A percentile compares a stretch with the other conserved stretches of the same genome.
These are phyloP conservation scores for Pluteus cervinus DNA, from an alignment of 768 basidiomycete genomes.

Conservation along the genomic window DNA sequence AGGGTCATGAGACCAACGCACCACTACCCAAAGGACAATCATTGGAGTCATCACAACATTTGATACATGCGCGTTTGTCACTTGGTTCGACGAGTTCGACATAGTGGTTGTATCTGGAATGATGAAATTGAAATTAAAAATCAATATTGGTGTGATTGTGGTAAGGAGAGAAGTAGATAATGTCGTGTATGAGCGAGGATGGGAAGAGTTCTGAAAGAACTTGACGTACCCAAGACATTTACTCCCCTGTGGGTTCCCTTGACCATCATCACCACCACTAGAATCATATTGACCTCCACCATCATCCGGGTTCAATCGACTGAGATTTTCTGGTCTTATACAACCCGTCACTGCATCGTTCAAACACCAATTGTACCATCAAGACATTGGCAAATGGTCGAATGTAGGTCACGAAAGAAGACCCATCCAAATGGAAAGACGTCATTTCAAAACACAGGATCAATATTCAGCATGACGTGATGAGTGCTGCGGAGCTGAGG, in stretches of 20 bases:
- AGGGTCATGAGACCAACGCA: slow-evolving; percentile 11
- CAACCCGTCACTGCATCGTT: slow-evolving; percentile 45
- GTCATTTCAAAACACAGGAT: too few species aligned
- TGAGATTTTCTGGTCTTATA: slow-evolving; percentile 37
- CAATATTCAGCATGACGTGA: too few species aligned
- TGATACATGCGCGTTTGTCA: slow-evolving; percentile 46
- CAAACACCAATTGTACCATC: neutral
- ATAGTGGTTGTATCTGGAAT: slow-evolving; percentile 49
- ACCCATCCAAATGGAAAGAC: too few species aligned
- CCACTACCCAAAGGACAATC: slow-evolving; percentile 51
- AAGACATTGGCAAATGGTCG: too few species aligned
- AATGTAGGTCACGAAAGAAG: too few species aligned
- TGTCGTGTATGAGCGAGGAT: neutral
- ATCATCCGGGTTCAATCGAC: slow-evolving; percentile 40
- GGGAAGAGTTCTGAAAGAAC: neutral
- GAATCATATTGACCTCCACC: slow-evolving; percentile 55
- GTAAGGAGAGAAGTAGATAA: too few species aligned
- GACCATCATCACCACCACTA: slow-evolving; percentile 43
- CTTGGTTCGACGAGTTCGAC: slow-evolving; percentile 53
- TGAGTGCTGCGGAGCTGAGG: neutral
- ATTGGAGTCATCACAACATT: slow-evolving; percentile 46
- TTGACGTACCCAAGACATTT: slow-evolving; percentile 40
- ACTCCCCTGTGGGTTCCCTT: slow-evolving; percentile 46
- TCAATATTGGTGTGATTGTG: too few species aligned
- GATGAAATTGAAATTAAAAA: neutral